These are phyloP conservation scores for Kodamaea restingae DNA, from an alignment of 805 yeast genomes.

Conservation along the genomic window DNA sequence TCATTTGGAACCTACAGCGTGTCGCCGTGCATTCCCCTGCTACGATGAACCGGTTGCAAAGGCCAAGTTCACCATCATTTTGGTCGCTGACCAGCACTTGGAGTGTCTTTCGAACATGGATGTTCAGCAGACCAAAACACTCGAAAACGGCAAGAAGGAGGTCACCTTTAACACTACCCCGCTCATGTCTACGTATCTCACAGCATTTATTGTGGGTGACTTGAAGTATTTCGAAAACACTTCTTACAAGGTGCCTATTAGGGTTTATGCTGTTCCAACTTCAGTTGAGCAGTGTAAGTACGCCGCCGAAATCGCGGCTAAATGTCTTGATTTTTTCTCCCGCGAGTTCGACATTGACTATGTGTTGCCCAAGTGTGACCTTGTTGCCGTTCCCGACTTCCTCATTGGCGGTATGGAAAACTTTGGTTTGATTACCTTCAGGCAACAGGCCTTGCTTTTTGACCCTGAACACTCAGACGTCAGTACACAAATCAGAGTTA, in stretches of 20 bases:
- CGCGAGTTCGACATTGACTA: conserved; percentile 69
- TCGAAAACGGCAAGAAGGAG: conserved; percentile 46
- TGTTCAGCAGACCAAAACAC: conserved; percentile 42
- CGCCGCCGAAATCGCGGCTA: conserved; percentile 71
- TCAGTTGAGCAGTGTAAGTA: conserved; percentile 65
- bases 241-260: conserved; percentile 67
- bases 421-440: conserved; percentile 75
- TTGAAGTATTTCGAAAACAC: conserved; percentile 66
- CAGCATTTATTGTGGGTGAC: conserved; percentile 81
- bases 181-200: conserved; percentile 77
- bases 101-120: conserved; percentile 72
- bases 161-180: conserved; percentile 72
- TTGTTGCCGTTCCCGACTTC: conserved; percentile 80
- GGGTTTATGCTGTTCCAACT: conserved; percentile 79
- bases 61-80: conserved; percentile 63
- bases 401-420: conserved; percentile 90
- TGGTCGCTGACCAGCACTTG: conserved; percentile 52
- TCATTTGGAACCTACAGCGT: conserved; percentile 84
- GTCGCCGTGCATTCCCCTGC: conserved; percentile 84
- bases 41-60: conserved; percentile 81
- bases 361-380: conserved; percentile 76
- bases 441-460: conserved; percentile 68
- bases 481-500: conserved; percentile 65
- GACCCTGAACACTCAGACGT: conserved; percentile 67
- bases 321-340: conserved; percentile 70